Base-by-base conservation (phyloP, 169 alveolate species). In the Cryptosporidium canis region DNA sequence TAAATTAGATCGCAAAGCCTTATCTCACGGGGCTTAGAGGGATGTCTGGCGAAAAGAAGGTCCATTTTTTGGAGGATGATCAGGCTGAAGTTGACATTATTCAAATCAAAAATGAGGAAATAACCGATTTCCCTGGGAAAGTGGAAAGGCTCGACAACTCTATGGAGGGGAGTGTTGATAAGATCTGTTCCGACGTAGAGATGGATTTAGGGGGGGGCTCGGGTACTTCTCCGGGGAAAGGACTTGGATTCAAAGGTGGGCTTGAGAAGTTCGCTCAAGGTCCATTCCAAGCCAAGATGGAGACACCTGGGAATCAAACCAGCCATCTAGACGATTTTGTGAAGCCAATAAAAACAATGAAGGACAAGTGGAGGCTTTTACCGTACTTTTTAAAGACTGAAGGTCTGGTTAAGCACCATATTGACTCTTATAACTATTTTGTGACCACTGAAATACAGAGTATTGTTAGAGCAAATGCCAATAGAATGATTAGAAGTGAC, bases 341-440 rank as follows among this genome's bases (percentile, higher is more conserved):
- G 18, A 67, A 83, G 24, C 71, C 71, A 16, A 61, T 85, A 43
- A 56, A 53, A 53, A 68, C 67, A 33, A 29, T 85, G 43, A 70
- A 92, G 84, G 99, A 97, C 65, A 97, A 97, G 90, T 97, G 99
- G 98, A 93, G 95, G 90, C 91, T 97, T 44, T 83, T 97, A 35
- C 99, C 99, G 27, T 97, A 96, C 2, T 97, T 95, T 92, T 83
- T 97, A 83, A 94, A 95, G 72, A 93, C 96, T 48, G 93, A 97
- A 66, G 99, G 99, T 1, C 85, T 97, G 33, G 98, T 97, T 2
- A 94, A 96, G 64, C 98, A 96, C 83, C 99, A 97, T 83, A 97
- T 97, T 43, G 98, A 96, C 51, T 96, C 99, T 14, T 97, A 95
- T 83, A 95, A 97, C 92, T 93, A 96, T 85, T 97, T 97, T 91